These are phyloP conservation scores for Exophiala viscosa DNA, from an alignment of 2,329 filamentous ascomycete species.

Conservation along the genomic window DNA sequence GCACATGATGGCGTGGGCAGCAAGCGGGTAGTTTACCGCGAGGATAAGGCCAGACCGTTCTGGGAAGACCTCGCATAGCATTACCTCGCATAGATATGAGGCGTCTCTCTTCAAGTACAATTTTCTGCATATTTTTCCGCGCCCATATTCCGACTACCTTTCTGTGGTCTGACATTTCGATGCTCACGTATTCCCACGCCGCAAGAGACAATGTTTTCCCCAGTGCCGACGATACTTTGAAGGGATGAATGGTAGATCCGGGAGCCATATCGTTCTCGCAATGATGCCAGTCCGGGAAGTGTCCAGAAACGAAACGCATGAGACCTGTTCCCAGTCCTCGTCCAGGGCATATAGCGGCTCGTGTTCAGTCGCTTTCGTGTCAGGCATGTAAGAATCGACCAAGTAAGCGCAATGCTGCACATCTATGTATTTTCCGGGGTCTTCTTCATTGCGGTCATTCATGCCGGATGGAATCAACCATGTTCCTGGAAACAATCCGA, in stretches of 20 bases:
- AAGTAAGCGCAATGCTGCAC: slow-evolving; percentile 75
- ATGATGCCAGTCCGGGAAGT: slow-evolving; percentile 67
- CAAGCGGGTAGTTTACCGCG: slow-evolving; percentile 2
- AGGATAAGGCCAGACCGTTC: neutral
- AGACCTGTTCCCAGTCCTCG: slow-evolving; percentile 70
- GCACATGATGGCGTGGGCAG: slow-evolving; percentile 1
- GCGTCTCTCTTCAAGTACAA: neutral
- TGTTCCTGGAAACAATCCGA: slow-evolving; percentile 75
- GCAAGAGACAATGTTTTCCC: slow-evolving; percentile 83
- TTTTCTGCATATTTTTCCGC: neutral
- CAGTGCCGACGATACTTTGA: slow-evolving; percentile 68
- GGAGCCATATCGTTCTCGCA: slow-evolving; percentile 77
- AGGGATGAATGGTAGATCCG: slow-evolving; percentile 66
- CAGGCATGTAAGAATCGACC: slow-evolving; percentile 78
- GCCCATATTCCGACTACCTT: neutral
- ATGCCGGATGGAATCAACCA: slow-evolving; percentile 78
- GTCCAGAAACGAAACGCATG: slow-evolving; percentile 78
- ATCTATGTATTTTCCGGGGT: slow-evolving; percentile 75
- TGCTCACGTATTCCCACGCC: slow-evolving; percentile 44
- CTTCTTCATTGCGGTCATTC: slow-evolving; percentile 88
- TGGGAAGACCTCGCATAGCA: neutral
- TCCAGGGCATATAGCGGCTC: slow-evolving; percentile 81
- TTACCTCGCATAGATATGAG: neutral
- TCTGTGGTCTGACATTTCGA: neutral
- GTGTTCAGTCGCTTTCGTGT: slow-evolving; percentile 55